Conservation (phyloP, 352 stramenopile species). For the Globisporangium radiosum region DNA sequence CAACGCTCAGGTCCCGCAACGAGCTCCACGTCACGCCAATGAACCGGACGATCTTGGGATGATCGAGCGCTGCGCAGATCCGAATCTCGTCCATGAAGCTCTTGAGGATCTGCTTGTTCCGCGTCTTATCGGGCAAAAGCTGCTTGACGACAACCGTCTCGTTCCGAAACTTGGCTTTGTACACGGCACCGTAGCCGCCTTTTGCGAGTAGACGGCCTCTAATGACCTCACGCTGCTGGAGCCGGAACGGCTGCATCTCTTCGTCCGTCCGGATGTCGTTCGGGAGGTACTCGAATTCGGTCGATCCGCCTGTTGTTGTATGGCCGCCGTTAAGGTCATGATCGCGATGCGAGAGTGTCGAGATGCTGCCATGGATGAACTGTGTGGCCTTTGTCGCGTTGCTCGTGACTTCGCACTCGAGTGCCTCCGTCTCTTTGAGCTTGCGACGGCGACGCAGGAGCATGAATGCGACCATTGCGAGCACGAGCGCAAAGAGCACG, state of each 20-base stretch:
- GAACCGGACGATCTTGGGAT: constrained; percentile 45
- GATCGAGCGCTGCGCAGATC: constrained; percentile 45
- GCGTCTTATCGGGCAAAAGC: constrained; percentile 25
- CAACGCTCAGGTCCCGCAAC: constrained; percentile 36
- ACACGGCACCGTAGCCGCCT: constrained; percentile 28
- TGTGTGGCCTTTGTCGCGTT: constrained; percentile 12
- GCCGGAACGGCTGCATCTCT: constrained; percentile 23
- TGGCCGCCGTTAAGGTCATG: no score
- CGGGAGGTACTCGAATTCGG: constrained; percentile 16
- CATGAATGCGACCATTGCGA: constrained; percentile 12
- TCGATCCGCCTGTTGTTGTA: background rate
- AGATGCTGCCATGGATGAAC: constrained; percentile 13
- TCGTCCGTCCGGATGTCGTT: constrained; percentile 33
- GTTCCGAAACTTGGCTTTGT: constrained; percentile 21
- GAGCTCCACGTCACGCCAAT: constrained; percentile 51
- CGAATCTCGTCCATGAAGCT: constrained; percentile 68
- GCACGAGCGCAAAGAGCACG: constrained; percentile 15
- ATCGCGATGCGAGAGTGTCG: constrained; percentile 1
- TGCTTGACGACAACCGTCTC: constrained; percentile 32
- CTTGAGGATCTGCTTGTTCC: constrained; percentile 17
- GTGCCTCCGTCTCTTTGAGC: constrained; percentile 12
- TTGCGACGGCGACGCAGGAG: constrained; percentile 11
- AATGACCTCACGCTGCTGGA: constrained; percentile 26
- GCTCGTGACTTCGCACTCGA: constrained; percentile 10
- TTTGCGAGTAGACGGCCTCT: constrained; percentile 22